Conservation (phyloP, 169 alveolate genomes). For the Plasmodium knowlesi region DNA sequence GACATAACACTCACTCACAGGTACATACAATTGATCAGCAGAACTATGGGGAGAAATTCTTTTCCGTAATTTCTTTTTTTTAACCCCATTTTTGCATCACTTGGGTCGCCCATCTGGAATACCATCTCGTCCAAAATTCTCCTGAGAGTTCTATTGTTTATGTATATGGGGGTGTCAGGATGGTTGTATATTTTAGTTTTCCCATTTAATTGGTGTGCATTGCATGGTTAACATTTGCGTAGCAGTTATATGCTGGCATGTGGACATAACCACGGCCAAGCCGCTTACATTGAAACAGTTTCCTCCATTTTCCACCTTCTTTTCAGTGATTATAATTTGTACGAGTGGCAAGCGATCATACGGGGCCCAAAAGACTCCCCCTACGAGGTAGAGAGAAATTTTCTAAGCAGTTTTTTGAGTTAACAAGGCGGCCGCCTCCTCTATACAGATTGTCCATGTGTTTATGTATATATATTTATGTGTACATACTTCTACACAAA, state of each 20-base stretch:
- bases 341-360: constrained; percentile 91
- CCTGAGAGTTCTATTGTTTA: neutral
- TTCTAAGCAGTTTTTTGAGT: neutral
- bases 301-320: neutral
- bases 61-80: neutral
- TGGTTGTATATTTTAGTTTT: neutral
- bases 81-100: neutral
- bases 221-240: neutral
- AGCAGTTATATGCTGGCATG: neutral
- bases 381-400: constrained; percentile 84
- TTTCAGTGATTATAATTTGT: constrained; percentile 83
- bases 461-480: neutral
- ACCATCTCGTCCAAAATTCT: neutral
- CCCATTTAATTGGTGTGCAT: neutral
- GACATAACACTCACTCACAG: constrained; percentile 77
- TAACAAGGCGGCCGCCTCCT: neutral
- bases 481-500: neutral
- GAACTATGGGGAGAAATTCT: neutral
- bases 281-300: neutral
- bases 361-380: constrained; percentile 95
- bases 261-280: neutral
- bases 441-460: neutral
- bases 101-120: neutral
- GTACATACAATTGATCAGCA: constrained; percentile 25
- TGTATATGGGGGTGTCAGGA: neutral